A percentile compares a stretch with the other conserved stretches of the same genome.
Evolutionary conservation across 306 rosid species (phyloP).

Genomic region (Dryas drummondii): DNA sequence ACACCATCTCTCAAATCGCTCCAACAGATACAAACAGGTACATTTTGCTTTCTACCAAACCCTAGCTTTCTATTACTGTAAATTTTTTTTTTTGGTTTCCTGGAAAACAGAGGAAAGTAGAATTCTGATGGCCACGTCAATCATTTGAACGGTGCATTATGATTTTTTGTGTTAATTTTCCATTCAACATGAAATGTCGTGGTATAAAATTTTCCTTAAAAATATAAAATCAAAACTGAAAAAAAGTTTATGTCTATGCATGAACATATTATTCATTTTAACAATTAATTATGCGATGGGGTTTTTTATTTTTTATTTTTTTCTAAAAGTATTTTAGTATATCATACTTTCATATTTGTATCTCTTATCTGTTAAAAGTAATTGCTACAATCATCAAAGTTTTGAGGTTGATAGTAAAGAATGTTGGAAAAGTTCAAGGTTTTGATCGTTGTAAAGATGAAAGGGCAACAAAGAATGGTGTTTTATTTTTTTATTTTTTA

Average conservation of each 20-base stretch:
- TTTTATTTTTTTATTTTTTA: too few species aligned
- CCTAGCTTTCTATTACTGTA: background rate
- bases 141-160: background rate
- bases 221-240: too few species aligned
- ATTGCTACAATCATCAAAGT: background rate
- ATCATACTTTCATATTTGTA: background rate
- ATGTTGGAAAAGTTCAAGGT: background rate
- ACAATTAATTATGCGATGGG: too few species aligned
- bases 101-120: background rate
- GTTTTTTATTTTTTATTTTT: background rate
- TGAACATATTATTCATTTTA: too few species aligned
- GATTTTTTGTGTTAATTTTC: background rate
- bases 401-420: background rate
- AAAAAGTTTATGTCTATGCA: too few species aligned
- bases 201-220: too few species aligned
- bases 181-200: background rate
- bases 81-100: slow-evolving; percentile 1
- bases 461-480: background rate
- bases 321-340: too few species aligned
- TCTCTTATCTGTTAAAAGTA: background rate
- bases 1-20: background rate
- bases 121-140: background rate
- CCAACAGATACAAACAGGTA: background rate
- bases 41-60: background rate
- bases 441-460: background rate